Percentiles rank a stretch among this genome's conserved stretches.
These are phyloP conservation scores for Bipolaris oryzae DNA, from an alignment of 2,329 filamentous ascomycete genomes.

Conservation along the genomic window DNA sequence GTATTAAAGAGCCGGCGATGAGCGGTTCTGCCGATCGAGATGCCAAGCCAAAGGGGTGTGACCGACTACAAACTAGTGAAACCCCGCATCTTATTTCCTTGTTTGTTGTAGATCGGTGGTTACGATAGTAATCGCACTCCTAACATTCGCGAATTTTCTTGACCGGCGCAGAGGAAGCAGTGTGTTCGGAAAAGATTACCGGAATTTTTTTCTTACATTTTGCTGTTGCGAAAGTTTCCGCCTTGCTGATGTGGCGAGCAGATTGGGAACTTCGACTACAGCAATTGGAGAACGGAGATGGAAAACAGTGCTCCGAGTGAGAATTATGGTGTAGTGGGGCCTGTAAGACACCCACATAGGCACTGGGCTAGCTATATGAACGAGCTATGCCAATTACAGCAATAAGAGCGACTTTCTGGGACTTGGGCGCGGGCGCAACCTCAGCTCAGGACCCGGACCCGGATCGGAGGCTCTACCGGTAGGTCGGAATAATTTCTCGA, in stretches of 20 bases:
- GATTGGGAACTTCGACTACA: not conserved
- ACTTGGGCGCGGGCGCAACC: not conserved
- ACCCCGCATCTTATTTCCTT: not conserved
- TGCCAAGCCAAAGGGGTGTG: not conserved
- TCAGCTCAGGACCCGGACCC: slow-evolving; percentile 4
- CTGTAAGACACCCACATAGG: not conserved
- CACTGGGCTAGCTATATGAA: not conserved
- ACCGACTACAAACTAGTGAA: slow-evolving; percentile 3
- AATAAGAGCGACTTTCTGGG: slow-evolving; percentile 12
- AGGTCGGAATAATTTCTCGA: slow-evolving; percentile 9
- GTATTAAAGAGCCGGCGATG: not conserved
- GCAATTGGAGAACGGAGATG: not conserved
- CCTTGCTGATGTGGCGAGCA: not conserved
- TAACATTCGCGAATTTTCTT: not conserved
- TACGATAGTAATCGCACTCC: not conserved
- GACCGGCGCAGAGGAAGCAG: not conserved
- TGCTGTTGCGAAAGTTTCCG: not conserved
- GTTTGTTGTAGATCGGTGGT: not conserved
- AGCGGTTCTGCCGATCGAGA: not conserved
- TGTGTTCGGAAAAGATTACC: not conserved
- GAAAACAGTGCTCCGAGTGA: not conserved
- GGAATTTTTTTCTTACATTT: not conserved
- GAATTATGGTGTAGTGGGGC: not conserved
- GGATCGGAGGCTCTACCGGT: slow-evolving; percentile 9
- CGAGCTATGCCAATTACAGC: slow-evolving; percentile 1